Base-by-base conservation (phyloP, 2,329 filamentous ascomycete genomes). In the Cercospora brassicicola region DNA sequence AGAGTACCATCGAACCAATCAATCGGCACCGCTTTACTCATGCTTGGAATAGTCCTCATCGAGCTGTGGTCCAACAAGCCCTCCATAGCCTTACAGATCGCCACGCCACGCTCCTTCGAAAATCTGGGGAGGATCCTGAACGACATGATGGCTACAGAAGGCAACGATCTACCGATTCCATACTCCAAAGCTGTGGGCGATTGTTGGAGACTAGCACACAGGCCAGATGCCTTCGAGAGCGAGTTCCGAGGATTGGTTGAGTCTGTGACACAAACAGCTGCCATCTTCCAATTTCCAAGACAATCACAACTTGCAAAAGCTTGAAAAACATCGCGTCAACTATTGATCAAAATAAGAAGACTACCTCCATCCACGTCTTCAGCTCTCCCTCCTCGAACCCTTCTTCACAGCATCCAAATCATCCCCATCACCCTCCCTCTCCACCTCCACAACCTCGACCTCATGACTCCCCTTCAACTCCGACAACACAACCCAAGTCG, bases 401-500 rank as follows among this genome's bases (percentile, higher is more conserved):
- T 11, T 31, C 30, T 57, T 66, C 15, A 62, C 33, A 55, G 53
- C 45, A 62, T 57, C 31, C 57, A 66, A 57, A 51, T 66, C 64
- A 53, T 66, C 64, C 33, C 26, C 48, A 59, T 30, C 62, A 15
- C 1, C 5, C 26, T 42, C 36, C 15, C 36, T 42, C 36, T 31
- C 62, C 23, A 18, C 23, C 13, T 56, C 64, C 31, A 30, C 33
- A 26, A 65, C 64, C 57, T 65, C 64, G n/a, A 65, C 55, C 55
- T 66, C 64, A 59, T 65, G 62, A 51, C 62, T 65, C 18, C 39
- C 62, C 33, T 59, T 31, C 48, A 66, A 18, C 48, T 57, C 57
- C 6, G 57, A 62, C 30, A 66, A 26, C 30, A 66, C 64, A 33
- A 66, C 33, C 64, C 64, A 66, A 15, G 64, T 62, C 30, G 64